Evolutionary conservation across 2,329 filamentous ascomycete genomes (phyloP).

Genomic region (Sclerotinia trifoliorum): DNA sequence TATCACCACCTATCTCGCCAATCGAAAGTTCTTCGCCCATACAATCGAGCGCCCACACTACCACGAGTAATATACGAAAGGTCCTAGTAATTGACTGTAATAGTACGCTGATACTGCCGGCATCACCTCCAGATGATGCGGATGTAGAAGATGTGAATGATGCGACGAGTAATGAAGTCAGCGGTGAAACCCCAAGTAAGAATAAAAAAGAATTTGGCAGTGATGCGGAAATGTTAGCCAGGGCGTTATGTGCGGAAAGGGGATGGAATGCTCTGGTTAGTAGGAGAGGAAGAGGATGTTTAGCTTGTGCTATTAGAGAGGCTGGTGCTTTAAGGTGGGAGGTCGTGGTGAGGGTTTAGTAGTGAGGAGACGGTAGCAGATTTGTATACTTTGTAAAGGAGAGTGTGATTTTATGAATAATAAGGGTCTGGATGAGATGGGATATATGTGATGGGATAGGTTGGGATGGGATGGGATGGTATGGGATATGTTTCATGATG

Average conservation of each 20-base stretch:
- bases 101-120: slow-evolving; percentile 36
- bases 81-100: slow-evolving; percentile 64
- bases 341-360: slow-evolving; percentile 31
- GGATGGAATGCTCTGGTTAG: slow-evolving; percentile 74
- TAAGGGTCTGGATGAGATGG: background rate
- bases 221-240: slow-evolving; percentile 67
- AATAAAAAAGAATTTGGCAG: slow-evolving; percentile 45
- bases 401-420: background rate
- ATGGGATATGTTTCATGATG: background rate
- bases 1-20: slow-evolving; percentile 35
- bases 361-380: background rate
- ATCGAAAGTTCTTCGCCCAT: slow-evolving; percentile 28
- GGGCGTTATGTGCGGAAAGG: slow-evolving; percentile 70
- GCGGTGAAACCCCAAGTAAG: background rate
- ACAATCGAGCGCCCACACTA: slow-evolving; percentile 40
- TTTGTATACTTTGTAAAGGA: background rate
- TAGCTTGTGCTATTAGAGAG: slow-evolving; percentile 73
- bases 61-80: slow-evolving; percentile 39
- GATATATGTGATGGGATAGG: background rate
- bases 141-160: background rate
- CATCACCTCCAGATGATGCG: slow-evolving; percentile 12
- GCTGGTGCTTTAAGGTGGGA: slow-evolving; percentile 66
- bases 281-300: slow-evolving; percentile 63
- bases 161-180: background rate
- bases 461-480: background rate